Evolutionary conservation across 495 filamentous ascomycete species (phyloP), one percentile per base, ranked within the genome.

Genomic region (Tetracladium marchalianum): DNA sequence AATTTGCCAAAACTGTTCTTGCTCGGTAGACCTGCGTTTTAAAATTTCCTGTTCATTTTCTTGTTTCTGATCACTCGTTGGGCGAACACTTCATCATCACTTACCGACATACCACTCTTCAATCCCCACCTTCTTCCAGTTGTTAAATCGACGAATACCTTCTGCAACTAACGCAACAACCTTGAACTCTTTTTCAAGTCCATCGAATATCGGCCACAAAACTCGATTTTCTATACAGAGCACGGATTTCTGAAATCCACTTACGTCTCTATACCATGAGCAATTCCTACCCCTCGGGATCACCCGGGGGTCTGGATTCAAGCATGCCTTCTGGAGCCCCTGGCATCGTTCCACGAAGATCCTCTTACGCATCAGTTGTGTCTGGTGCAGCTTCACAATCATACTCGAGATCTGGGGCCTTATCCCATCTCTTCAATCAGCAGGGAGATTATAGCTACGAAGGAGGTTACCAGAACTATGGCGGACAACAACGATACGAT

Each of bases 331-430:
- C 64, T 60, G 55, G 41, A 37, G 57, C 59, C 43, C 53, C 55
- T 24, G 52, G 49, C 40, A 59, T 57, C 43, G 53, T 64, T 39
- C 58, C 60, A 41, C 53, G 59, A 40, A 64, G 71, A 39, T 63
- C 62, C 0, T 93, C 88, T 31, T 93, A 94, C 71, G 86, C 88
- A 39, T 87, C 87, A 43, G 84, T 89, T 41, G 76, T 84, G 42
- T 82, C 87, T 31, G 85, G 85, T 44, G 67, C 80, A 56, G 70
- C 74, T 50, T 54, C 63, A 54, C 57, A 51, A 52, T 38, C 41
- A 50, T 66, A 56, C 43, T 54, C 63, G 56, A 75, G 67, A 47
- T 66, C 65, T 38, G 71, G 61, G 59, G 69, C 73, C 36, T 77
- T 85, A 56, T 75, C 81, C 1, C 76, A 83, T 54, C 67, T 85